Base-by-base conservation (phyloP, 1,139 yeast genomes). In the Candida sp. region DNA sequence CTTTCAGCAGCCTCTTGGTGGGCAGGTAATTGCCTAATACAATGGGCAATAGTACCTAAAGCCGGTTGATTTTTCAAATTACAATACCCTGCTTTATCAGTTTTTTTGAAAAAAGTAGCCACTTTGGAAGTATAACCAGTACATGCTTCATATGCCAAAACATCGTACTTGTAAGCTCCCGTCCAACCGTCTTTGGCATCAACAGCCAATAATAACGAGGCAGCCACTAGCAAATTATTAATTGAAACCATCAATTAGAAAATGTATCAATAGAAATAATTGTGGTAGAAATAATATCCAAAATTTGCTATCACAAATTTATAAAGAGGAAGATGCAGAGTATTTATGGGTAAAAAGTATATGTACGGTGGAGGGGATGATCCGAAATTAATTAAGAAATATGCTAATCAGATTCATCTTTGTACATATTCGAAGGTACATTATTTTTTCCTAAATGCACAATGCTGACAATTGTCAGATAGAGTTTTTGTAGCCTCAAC, bases 41-140 rank as follows among this genome's bases (percentile, higher is more conserved):
- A 70, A 47, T 58, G 63, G 21, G 72, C 66, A 63, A 68, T 60
- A 12, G 73, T 51, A 5, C 74, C 75, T 47, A 70, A 58, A 6
- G 73, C 74, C 6, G 61, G 73, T 52, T 67, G 74, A 48, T 58
- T 59, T 30, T 62, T 54, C 36, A 51, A 54, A 44, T 64, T 56
- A 56, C 75, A 69, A 49, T 53, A 69, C 1, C 63, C 67, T 6
- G 43, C 49, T 39, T 50, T 46, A 41, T 64, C 70, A 4, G 53
- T 56, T 25, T 54, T 47, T 33, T 62, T 58, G 45, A 62, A 68
- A 37, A 57, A 63, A 3, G 57, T 55, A 1, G 61, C 68, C 2
- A 45, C 49, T 36, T 65, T 58, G 1, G 42, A 62, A 35, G 71
- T 37, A 8, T 61, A 56, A 1, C 51, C 42, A 19, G 56, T 49